Evolutionary conservation across 805 yeast genomes (phyloP).

Genomic region (Wickerhamomyces ciferrii): DNA sequence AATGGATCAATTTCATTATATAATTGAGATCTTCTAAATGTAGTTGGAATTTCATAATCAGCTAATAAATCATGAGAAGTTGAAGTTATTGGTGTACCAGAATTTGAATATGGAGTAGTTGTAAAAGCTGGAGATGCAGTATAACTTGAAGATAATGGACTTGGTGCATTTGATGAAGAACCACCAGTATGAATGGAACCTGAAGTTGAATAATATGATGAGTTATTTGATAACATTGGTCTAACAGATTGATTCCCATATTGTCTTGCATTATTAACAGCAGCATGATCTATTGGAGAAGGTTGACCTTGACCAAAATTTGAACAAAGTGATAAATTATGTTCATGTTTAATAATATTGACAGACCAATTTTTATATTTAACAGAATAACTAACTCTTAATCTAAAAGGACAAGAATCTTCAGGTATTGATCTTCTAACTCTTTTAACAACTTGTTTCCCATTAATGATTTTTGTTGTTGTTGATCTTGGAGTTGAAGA

Average conservation of each 20-base stretch:
- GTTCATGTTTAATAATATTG: conserved; percentile 20
- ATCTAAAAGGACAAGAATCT: conserved; percentile 23
- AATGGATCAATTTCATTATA: conserved; percentile 15
- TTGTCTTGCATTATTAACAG: neutral
- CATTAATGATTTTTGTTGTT: neutral
- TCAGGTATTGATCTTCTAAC: conserved; percentile 16
- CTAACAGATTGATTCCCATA: neutral
- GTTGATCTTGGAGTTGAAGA: conserved; percentile 9
- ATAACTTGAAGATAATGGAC: neutral
- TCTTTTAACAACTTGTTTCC: conserved; percentile 8
- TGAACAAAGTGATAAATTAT: conserved; percentile 16
- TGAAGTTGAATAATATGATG: neutral
- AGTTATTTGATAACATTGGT: neutral
- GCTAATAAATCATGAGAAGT: conserved; percentile 1
- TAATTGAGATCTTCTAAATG: conserved; percentile 14
- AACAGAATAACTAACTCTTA: conserved; percentile 22
- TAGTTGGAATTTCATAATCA: conserved; percentile 1
- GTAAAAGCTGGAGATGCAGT: conserved; percentile 5
- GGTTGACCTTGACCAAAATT: conserved; percentile 14
- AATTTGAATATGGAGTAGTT: conserved; percentile 7
- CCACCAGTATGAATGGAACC: neutral
- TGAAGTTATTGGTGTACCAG: conserved; percentile 6
- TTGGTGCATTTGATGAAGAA: neutral
- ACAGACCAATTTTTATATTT: conserved; percentile 20
- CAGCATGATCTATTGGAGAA: neutral